Percentiles rank a stretch among this genome's conserved stretches.
Conservation (phyloP, 176 grass and related monocot genomes). For the Oryza glumipatula region DNA sequence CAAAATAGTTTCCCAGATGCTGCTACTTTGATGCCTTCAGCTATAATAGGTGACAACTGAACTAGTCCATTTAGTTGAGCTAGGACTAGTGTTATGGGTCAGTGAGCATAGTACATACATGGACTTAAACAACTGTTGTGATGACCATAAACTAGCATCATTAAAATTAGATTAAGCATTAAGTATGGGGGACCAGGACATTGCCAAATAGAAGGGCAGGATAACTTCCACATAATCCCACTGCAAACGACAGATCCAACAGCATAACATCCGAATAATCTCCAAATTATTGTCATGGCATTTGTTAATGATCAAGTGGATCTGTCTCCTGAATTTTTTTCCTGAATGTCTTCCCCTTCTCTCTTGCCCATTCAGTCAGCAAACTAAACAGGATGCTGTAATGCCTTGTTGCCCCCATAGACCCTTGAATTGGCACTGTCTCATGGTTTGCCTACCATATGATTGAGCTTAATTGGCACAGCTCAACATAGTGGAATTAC, state of each 20-base stretch:
- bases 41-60: constrained; percentile 24
- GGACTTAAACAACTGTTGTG: constrained; percentile 32
- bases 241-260: constrained; percentile 44
- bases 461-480: constrained; percentile 25
- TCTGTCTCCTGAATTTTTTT: constrained; percentile 22
- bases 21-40: constrained; percentile 35
- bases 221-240: constrained; percentile 29
- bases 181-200: constrained; percentile 49
- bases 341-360: neutral
- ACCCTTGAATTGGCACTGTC: constrained; percentile 48
- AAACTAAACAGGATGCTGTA: constrained; percentile 36
- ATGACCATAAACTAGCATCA: constrained; percentile 15
- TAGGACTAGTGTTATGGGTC: constrained; percentile 31
- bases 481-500: constrained; percentile 46
- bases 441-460: constrained; percentile 46
- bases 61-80: constrained; percentile 37
- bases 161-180: constrained; percentile 23
- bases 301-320: constrained; percentile 48
- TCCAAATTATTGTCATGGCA: constrained; percentile 36
- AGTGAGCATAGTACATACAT: constrained; percentile 28
- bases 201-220: constrained; percentile 39
- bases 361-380: constrained; percentile 1
- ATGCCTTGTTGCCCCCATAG: constrained; percentile 44
- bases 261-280: constrained; percentile 39
- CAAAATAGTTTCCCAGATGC: constrained; percentile 48